Conservation (phyloP, 2,329 filamentous ascomycete genomes). For the Diaporthe humulicola region DNA sequence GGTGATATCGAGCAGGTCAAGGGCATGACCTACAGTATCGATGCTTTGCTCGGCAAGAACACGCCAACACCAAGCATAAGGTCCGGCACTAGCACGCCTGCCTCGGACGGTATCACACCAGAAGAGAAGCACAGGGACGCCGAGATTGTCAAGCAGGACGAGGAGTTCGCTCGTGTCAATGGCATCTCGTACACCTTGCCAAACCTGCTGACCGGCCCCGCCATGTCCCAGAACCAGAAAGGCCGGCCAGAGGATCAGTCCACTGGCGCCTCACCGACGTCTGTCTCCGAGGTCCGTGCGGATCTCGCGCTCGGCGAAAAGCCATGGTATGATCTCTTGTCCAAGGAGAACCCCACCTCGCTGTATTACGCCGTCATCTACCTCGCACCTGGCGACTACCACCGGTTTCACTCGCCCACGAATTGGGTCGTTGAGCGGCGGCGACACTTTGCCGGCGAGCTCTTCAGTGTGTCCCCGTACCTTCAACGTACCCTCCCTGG, state of each 20-base stretch:
- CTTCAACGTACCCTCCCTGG: constrained; percentile 92
- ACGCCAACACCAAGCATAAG: constrained; percentile 67
- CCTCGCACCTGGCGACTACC: constrained; percentile 96
- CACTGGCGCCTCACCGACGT: constrained; percentile 73
- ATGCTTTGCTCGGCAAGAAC: constrained; percentile 85
- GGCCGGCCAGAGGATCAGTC: constrained; percentile 80
- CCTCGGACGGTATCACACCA: constrained; percentile 50
- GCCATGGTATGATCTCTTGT: constrained; percentile 79
- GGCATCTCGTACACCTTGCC: constrained; percentile 96
- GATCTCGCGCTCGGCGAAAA: constrained; percentile 81
- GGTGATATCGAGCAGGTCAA: constrained; percentile 99
- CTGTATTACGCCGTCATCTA: constrained; percentile 97
- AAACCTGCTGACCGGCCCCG: constrained; percentile 82
- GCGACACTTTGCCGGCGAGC: constrained; percentile 96
- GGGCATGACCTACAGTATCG: constrained; percentile 96
- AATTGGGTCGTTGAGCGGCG: constrained; percentile 95
- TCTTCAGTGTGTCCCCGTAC: constrained; percentile 96
- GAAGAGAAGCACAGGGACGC: constrained; percentile 61
- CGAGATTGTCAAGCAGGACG: constrained; percentile 81
- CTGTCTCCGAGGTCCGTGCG: constrained; percentile 85
- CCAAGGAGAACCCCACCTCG: constrained; percentile 73
- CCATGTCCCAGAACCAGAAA: constrained; percentile 57
- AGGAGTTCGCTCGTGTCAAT: constrained; percentile 94
- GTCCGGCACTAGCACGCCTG: constrained; percentile 36
- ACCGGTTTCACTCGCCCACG: constrained; percentile 95